These are phyloP conservation scores for Xylariaceae sp. DNA, from an alignment of 2,329 filamentous ascomycete species.

Conservation along the genomic window DNA sequence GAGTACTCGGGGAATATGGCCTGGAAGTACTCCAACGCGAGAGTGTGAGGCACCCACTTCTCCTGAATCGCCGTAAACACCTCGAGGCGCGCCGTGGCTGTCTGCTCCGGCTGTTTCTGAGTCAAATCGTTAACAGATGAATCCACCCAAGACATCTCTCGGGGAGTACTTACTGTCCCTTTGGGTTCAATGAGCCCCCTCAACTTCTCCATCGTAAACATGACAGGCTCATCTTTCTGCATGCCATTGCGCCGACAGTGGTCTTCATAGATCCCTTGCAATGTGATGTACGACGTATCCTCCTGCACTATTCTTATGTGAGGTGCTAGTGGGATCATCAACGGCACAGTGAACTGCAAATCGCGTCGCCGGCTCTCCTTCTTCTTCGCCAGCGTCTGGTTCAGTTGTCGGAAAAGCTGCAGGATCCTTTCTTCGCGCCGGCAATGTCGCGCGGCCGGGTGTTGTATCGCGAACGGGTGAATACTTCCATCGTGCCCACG, in stretches of 20 bases:
- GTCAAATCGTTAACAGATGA: constrained; percentile 19
- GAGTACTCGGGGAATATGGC: constrained; percentile 79
- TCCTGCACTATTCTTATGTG: constrained; percentile 95
- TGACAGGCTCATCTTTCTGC: constrained; percentile 89
- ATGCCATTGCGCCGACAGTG: constrained; percentile 82
- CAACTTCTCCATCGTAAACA: constrained; percentile 94
- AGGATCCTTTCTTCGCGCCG: constrained; percentile 90
- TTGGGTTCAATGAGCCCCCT: constrained; percentile 68
- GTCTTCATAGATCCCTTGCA: constrained; percentile 95
- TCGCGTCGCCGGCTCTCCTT: constrained; percentile 94
- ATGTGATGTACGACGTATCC: constrained; percentile 85
- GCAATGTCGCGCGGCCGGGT: constrained; percentile 87
- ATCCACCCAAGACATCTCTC: neutral
- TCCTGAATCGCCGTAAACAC: constrained; percentile 94
- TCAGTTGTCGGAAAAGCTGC: constrained; percentile 96
- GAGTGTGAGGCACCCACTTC: constrained; percentile 78
- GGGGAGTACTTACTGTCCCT: constrained; percentile 45
- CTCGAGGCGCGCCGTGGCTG: constrained; percentile 71
- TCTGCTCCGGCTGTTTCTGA: constrained; percentile 64
- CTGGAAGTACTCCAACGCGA: constrained; percentile 87
- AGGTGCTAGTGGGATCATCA: constrained; percentile 93
- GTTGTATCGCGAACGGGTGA: constrained; percentile 95
- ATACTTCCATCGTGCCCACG: constrained; percentile 94
- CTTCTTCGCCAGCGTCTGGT: constrained; percentile 82
- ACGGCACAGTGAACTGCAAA: constrained; percentile 88